Conservation (phyloP, 169 alveolate species). For the Plasmodium coatneyi region DNA sequence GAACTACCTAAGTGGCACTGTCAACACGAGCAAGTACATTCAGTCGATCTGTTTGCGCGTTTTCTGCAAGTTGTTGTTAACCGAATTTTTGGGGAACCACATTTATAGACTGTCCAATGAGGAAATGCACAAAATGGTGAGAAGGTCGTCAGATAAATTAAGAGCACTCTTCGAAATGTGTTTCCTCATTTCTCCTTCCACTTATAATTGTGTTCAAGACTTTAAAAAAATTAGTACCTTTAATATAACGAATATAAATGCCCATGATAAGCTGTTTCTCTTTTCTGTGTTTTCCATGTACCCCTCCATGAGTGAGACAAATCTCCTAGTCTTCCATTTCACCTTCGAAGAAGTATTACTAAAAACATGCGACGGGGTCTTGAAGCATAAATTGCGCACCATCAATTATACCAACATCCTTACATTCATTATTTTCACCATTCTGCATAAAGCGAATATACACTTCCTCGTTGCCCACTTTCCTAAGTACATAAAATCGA, state of each 20-base stretch:
- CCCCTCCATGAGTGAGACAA: constrained; percentile 80
- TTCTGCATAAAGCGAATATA: constrained; percentile 78
- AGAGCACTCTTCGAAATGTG: constrained; percentile 80
- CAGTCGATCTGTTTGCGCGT: constrained; percentile 79
- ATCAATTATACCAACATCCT: constrained; percentile 76
- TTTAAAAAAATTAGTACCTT: constrained; percentile 77
- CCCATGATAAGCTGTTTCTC: constrained; percentile 78
- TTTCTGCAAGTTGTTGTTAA: constrained; percentile 75
- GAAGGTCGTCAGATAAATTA: constrained; percentile 53
- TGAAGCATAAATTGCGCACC: constrained; percentile 74
- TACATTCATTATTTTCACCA: constrained; percentile 77
- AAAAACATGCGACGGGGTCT: constrained; percentile 77
- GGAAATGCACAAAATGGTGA: constrained; percentile 41
- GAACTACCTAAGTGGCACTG: constrained; percentile 73
- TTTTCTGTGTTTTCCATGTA: constrained; percentile 77
- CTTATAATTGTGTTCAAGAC: constrained; percentile 48
- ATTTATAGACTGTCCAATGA: constrained; percentile 2
- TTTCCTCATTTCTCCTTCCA: constrained; percentile 78
- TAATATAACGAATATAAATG: constrained; percentile 62
- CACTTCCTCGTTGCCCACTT: constrained; percentile 68
- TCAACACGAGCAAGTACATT: constrained; percentile 78
- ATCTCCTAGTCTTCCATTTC: constrained; percentile 76
- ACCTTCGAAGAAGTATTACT: constrained; percentile 80
- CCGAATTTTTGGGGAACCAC: constrained; percentile 43
- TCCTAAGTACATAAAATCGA: constrained; percentile 81